These are phyloP conservation scores for Pseudogymnoascus sp. DNA, from an alignment of 2,329 filamentous ascomycete genomes.

Conservation along the genomic window DNA sequence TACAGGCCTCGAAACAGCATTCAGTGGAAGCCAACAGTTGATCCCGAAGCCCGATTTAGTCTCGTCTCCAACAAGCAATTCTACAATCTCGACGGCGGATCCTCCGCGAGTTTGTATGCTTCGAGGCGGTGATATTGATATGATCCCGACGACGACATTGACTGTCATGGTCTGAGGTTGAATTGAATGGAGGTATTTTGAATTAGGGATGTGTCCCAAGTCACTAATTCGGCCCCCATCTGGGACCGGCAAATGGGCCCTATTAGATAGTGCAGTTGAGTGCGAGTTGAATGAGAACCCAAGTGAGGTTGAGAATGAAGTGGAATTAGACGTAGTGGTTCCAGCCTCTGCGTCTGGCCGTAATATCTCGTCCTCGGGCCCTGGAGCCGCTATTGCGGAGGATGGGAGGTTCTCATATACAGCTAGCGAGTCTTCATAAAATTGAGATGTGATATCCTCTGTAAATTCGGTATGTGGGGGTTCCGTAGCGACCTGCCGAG, in stretches of 20 bases:
- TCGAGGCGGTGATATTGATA: slow-evolving; percentile 61
- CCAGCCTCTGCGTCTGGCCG: slow-evolving; percentile 19
- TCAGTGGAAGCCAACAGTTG: slow-evolving; percentile 66
- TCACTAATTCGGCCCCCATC: slow-evolving; percentile 43
- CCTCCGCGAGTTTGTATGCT: slow-evolving; percentile 61
- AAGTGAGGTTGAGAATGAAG: slow-evolving; percentile 17
- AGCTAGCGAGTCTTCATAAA: slow-evolving; percentile 71
- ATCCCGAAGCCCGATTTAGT: slow-evolving; percentile 72
- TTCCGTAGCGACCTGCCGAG: slow-evolving; percentile 15
- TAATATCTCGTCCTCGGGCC: neutral
- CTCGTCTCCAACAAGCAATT: slow-evolving; percentile 77
- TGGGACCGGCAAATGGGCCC: slow-evolving; percentile 14
- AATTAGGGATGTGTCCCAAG: slow-evolving; percentile 62
- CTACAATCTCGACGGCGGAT: slow-evolving; percentile 56
- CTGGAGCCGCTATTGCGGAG: slow-evolving; percentile 42
- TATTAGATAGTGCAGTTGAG: slow-evolving; percentile 14
- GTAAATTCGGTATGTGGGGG: slow-evolving; percentile 15
- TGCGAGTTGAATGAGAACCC: slow-evolving; percentile 23
- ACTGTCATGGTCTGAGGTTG: slow-evolving; percentile 74
- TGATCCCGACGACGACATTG: slow-evolving; percentile 72
- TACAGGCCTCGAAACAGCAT: slow-evolving; percentile 46
- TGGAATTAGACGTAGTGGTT: slow-evolving; percentile 32
- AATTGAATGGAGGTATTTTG: slow-evolving; percentile 56
- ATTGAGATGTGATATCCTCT: slow-evolving; percentile 46
- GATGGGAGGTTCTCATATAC: slow-evolving; percentile 59